These are phyloP conservation scores for Phialophora chinensis DNA, from an alignment of 2,329 filamentous ascomycete genomes.

Conservation along the genomic window DNA sequence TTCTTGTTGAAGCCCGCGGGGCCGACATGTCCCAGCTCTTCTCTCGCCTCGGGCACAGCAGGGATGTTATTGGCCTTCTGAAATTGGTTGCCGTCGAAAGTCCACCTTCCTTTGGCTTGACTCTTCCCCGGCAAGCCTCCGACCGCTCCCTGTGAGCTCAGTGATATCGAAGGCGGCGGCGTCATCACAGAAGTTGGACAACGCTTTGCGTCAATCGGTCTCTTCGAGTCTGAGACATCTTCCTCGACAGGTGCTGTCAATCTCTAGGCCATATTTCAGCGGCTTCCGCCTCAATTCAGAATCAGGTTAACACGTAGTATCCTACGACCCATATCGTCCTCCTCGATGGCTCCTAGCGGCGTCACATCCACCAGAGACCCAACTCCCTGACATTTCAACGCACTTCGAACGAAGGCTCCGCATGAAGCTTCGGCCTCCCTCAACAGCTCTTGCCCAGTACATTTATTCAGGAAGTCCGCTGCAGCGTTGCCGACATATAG, in stretches of 20 bases:
- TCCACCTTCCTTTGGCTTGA: neutral
- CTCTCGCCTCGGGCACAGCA: neutral
- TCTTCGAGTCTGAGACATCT: neutral
- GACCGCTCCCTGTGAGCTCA: neutral
- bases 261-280: neutral
- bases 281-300: constrained; percentile 1
- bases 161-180: neutral
- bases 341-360: constrained; percentile 10
- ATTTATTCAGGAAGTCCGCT: neutral
- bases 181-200: neutral
- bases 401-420: constrained; percentile 24
- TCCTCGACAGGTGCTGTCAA: neutral
- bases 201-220: neutral
- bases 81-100: neutral
- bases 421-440: constrained; percentile 21
- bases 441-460: constrained; percentile 15
- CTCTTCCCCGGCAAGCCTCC: neutral
- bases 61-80: neutral
- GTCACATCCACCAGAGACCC: constrained; percentile 14
- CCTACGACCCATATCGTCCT: constrained; percentile 11
- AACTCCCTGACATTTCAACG: constrained; percentile 24
- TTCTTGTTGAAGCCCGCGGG: neutral
- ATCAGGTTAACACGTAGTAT: constrained; percentile 23
- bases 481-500: constrained; percentile 20
- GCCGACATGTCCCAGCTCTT: neutral